A percentile compares a stretch with the other conserved stretches of the same genome.
Evolutionary conservation across 1,284 basidiomycete genomes (phyloP).

Genomic region (Anthracocystis setariae): DNA sequence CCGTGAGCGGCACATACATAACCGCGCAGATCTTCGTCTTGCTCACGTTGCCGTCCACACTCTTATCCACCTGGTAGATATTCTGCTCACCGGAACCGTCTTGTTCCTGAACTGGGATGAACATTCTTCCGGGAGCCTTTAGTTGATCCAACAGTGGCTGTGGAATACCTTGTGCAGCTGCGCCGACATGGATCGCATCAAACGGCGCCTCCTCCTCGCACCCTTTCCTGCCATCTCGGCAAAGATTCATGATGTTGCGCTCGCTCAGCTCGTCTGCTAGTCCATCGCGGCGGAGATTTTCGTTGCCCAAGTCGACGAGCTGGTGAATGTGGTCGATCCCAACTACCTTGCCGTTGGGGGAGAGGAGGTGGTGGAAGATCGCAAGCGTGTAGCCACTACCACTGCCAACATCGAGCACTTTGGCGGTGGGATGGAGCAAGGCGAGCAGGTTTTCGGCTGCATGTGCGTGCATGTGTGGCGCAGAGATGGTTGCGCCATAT

Average conservation of each 20-base stretch:
- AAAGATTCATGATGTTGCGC: conserved; percentile 74
- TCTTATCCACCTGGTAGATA: conserved; percentile 70
- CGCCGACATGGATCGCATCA: conserved; percentile 92
- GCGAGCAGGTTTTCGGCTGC: conserved; percentile 79
- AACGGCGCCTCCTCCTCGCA: conserved; percentile 74
- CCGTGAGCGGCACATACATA: conserved; percentile 67
- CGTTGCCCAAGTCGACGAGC: conserved; percentile 73
- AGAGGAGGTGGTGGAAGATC: conserved; percentile 61
- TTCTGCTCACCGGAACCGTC: conserved; percentile 34
- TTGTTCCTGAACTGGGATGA: conserved; percentile 83
- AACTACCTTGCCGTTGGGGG: conserved; percentile 72
- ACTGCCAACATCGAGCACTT: conserved; percentile 77
- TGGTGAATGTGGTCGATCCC: conserved; percentile 86
- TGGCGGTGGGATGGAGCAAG: conserved; percentile 76
- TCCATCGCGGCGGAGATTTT: conserved; percentile 79
- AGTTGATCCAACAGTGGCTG: conserved; percentile 78
- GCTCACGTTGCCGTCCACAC: conserved; percentile 76
- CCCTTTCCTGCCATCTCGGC: conserved; percentile 80
- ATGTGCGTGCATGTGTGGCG: conserved; percentile 87
- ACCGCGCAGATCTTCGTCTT: conserved; percentile 82
- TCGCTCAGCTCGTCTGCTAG: conserved; percentile 72
- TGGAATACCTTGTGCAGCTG: conserved; percentile 75
- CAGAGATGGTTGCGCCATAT: conserved; percentile 84
- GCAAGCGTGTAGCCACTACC: conserved; percentile 61
- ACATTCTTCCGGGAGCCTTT: conserved; percentile 85